Evolutionary conservation across 225 moss, liverwort and hornwort genomes (phyloP).

Genomic region (Sphagnum tenellum): DNA sequence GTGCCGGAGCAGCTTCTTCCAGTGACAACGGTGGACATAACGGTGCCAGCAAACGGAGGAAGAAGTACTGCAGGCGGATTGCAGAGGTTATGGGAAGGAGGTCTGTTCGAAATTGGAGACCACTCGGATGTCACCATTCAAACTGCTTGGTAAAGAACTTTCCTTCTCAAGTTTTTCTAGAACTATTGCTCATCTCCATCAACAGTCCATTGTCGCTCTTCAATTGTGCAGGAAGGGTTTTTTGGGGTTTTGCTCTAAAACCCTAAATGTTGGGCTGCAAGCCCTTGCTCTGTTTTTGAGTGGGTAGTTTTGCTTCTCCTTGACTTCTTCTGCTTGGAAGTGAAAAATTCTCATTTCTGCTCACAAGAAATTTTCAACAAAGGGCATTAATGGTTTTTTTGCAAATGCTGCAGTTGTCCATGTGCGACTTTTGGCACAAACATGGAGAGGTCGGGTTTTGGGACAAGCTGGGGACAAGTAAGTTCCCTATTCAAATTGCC

Average conservation of each 20-base stretch:
- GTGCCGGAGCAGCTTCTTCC: conserved; percentile 37
- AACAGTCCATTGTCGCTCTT: no score
- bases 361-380: no score
- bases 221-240: no score
- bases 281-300: no score
- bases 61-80: conserved; percentile 11
- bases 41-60: conserved; percentile 19
- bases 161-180: no score
- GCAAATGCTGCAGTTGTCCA: conserved; percentile 32
- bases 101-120: conserved; percentile 41
- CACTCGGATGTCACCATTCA: conserved; percentile 44
- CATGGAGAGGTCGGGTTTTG: conserved; percentile 58
- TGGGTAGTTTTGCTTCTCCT: no score
- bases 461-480: conserved; percentile 59
- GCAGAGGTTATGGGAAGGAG: conserved; percentile 53
- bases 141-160: conserved; percentile 35
- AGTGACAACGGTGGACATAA: conserved; percentile 11
- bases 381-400: no score
- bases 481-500: not conserved
- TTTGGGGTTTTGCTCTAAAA: not conserved
- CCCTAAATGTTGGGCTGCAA: no score
- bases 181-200: no score
- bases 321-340: no score
- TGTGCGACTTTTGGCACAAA: conserved; percentile 58
- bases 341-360: no score